phyloP scores from a whole-genome alignment of 2,329 filamentous ascomycete genomes.

The Ceratocystis harringtonii region DNA sequence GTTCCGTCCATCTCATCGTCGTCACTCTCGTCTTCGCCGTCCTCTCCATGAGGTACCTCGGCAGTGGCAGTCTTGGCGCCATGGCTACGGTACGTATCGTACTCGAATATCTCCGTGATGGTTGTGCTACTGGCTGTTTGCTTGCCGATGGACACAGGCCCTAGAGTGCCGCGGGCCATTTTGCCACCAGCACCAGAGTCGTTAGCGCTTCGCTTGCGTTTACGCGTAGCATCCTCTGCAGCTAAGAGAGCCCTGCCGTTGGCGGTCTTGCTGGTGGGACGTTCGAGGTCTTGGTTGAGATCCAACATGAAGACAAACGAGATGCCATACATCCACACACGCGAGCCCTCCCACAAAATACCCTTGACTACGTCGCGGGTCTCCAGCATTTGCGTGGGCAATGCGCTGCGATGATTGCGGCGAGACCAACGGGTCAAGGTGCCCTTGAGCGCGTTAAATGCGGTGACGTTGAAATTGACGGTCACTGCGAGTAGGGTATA shows the following conservation, averaged over 20 bases:
- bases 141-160: slow-evolving; percentile 31
- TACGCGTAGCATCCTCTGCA: slow-evolving; percentile 27
- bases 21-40: slow-evolving; percentile 29
- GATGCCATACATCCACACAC: slow-evolving; percentile 77
- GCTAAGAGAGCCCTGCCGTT: slow-evolving; percentile 20
- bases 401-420: slow-evolving; percentile 58
- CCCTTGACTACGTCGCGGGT: slow-evolving; percentile 72
- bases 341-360: slow-evolving; percentile 62
- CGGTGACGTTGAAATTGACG: slow-evolving; percentile 46
- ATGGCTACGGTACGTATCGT: slow-evolving; percentile 13
- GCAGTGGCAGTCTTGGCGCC: slow-evolving; percentile 19
- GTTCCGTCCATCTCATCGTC: slow-evolving; percentile 19
- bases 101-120: slow-evolving; percentile 15
- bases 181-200: slow-evolving; percentile 39
- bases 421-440: slow-evolving; percentile 73
- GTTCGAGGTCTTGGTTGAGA: slow-evolving; percentile 51
- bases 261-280: slow-evolving; percentile 20
- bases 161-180: slow-evolving; percentile 34
- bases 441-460: slow-evolving; percentile 67
- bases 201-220: slow-evolving; percentile 38
- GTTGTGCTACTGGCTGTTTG: slow-evolving; percentile 20
- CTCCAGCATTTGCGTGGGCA: slow-evolving; percentile 59
- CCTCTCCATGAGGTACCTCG: slow-evolving; percentile 18
- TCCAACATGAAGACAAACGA: slow-evolving; percentile 91
- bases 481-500: slow-evolving; percentile 40